Percentiles rank a stretch among this genome's conserved stretches.
These are phyloP conservation scores for Excoecaria agallocha DNA, from an alignment of 345 rosid species.

Conservation along the genomic window DNA sequence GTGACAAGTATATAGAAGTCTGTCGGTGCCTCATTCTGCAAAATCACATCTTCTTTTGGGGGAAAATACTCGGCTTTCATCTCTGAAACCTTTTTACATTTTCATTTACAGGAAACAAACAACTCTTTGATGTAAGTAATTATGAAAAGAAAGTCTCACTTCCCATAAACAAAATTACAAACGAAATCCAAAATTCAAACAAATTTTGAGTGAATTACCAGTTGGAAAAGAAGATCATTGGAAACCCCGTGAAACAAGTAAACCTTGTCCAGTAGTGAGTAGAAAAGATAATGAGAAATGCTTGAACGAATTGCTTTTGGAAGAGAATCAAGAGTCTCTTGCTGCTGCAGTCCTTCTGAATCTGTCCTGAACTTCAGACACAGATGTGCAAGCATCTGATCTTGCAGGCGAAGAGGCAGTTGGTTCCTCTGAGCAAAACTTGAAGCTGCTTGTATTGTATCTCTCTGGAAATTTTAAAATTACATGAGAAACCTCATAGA, in stretches of 20 bases:
- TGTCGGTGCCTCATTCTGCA: constrained; percentile 37
- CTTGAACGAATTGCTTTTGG: constrained; percentile 38
- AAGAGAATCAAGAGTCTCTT: constrained; percentile 35
- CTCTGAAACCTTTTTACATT: constrained; percentile 28
- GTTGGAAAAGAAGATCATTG: constrained; percentile 29
- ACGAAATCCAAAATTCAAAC: not conserved
- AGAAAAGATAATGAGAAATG: constrained; percentile 36
- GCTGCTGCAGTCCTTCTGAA: constrained; percentile 36
- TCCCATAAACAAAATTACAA: not conserved
- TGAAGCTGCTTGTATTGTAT: constrained; percentile 36
- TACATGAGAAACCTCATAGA: not conserved
- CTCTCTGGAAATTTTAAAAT: constrained; percentile 24
- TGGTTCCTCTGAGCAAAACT: constrained; percentile 35
- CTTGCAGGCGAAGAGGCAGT: constrained; percentile 30
- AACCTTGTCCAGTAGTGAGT: constrained; percentile 28
- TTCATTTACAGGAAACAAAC: not conserved
- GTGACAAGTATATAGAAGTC: constrained; percentile 32
- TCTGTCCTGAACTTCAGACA: constrained; percentile 36
- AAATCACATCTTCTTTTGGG: constrained; percentile 33
- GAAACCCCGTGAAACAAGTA: constrained; percentile 32
- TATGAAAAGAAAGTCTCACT: not conserved
- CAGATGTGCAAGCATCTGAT: constrained; percentile 34
- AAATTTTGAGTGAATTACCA: constrained; percentile 17
- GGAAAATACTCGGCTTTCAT: constrained; percentile 39
- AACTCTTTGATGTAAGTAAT: not conserved